Conservation (phyloP, 257 asterid species). For the Avicennia marina region DNA sequence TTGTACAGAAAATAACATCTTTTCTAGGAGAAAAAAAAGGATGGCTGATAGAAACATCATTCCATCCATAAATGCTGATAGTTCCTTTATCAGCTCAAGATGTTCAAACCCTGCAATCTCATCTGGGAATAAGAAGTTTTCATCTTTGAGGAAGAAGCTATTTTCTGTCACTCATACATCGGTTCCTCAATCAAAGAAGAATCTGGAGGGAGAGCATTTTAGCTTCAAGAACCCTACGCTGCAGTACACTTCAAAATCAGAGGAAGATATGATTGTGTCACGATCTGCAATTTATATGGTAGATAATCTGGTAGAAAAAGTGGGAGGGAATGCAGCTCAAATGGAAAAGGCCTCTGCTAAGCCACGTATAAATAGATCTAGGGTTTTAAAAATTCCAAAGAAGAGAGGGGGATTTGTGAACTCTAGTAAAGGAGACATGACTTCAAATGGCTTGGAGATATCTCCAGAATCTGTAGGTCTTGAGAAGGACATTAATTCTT, state of each 20-base stretch:
- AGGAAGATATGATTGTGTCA: conserved; percentile 31
- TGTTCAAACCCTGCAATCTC: conserved; percentile 25
- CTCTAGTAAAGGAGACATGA: conserved; percentile 24
- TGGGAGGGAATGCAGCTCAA: conserved; percentile 16
- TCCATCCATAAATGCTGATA: conserved; percentile 14
- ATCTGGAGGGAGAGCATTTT: conserved; percentile 29
- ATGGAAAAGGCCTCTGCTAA: conserved; percentile 20
- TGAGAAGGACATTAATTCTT: conserved; percentile 24
- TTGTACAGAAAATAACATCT: conserved; percentile 13
- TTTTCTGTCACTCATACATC: conserved; percentile 33
- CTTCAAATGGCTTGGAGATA: conserved; percentile 24
- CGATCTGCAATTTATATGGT: conserved; percentile 26
- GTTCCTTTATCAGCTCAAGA: conserved; percentile 27
- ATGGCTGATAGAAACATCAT: conserved; percentile 36
- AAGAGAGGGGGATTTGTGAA: conserved; percentile 24
- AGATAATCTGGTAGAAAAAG: conserved; percentile 22
- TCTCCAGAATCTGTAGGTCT: conserved; percentile 26
- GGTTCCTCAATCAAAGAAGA: conserved; percentile 29
- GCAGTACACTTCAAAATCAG: conserved; percentile 28
- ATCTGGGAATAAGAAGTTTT: conserved; percentile 38
- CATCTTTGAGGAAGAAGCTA: conserved; percentile 50
- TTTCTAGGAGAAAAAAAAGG: conserved; percentile 24
- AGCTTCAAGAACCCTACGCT: conserved; percentile 33
- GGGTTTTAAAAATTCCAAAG: conserved; percentile 30
- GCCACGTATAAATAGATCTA: conserved; percentile 24